Base-by-base conservation (phyloP, 768 basidiomycete species). In the Neoboletus subvelutipes region DNA sequence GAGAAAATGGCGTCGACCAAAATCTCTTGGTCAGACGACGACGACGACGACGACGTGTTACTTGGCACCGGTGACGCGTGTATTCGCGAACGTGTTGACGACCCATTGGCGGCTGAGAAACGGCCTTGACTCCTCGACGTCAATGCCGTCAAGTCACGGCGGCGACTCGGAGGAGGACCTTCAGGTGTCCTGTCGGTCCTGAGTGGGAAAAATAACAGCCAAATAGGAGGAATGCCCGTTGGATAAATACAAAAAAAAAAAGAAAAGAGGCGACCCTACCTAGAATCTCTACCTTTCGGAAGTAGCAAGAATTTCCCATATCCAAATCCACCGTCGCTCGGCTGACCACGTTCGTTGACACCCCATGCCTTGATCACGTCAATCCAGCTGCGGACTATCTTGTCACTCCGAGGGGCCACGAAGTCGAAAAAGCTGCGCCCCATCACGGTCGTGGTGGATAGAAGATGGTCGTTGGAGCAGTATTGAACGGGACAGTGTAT, bases 301-400 rank as follows among this genome's bases (percentile, higher is more conserved):
- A 80, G 70, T 4, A 90, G 64, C 41, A 70, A 74, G 63, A 92
- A 92, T 64, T 80, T 82, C 18, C 89, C 89, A 71, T 88, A 92
- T 17, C 88, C 90, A 67, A 92, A 92, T 1, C 90, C 90, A 34
- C 90, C 89, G 61, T 91, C 88, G 66, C 86, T 88, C 24, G 90
- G 90, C 71, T 88, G 87, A 0, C 90, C 90, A 3, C 83, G 81
- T 69, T 92, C 90, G 59, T 92, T 92, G 48, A 92, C 88, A 18
- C 90, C 90, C 86, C 90, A 91, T 2, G 83, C 81, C 67, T 92
- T 92, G 64, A 91, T 83, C 50, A 83, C 81, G 58, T 85, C 85
- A 50, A 92, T 85, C 88, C 88, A 91, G 52, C 77, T 80, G 26
- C 83, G 80, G 24, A 92, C 88, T 49, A 80, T 77, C 12, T 71